Percentiles rank a stretch among this genome's conserved stretches.
Evolutionary conservation across 306 rosid species (phyloP).

Genomic region (Prunus persica): Prunus_persica_NCBIv2 NC_034010.1:15900001-15900500

Average conservation of each 20-base stretch:
- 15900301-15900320: neutral
- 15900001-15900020: slow-evolving; percentile 33
- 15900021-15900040: accelerated
- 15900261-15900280: slow-evolving; percentile 33
- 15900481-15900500: slow-evolving; percentile 57
- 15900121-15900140: slow-evolving; percentile 58
- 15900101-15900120: slow-evolving; percentile 35
- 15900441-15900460: slow-evolving; percentile 59
- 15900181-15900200: slow-evolving; percentile 27
- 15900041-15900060: slow-evolving; percentile 40
- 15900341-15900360: slow-evolving; percentile 4
- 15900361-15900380: slow-evolving; percentile 40
- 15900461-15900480: slow-evolving; percentile 25
- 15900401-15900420: slow-evolving; percentile 38
- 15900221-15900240: slow-evolving; percentile 44
- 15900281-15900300: slow-evolving; percentile 15
- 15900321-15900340: neutral
- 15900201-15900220: neutral
- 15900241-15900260: slow-evolving; percentile 33
- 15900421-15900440: slow-evolving; percentile 62
- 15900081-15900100: slow-evolving; percentile 32
- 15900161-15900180: slow-evolving; percentile 45
- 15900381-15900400: slow-evolving; percentile 35
- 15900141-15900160: neutral
- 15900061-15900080: slow-evolving; percentile 41